phyloP scores from a whole-genome alignment of 2,329 filamentous ascomycete species.

The Endoconidiophora polonica region DNA sequence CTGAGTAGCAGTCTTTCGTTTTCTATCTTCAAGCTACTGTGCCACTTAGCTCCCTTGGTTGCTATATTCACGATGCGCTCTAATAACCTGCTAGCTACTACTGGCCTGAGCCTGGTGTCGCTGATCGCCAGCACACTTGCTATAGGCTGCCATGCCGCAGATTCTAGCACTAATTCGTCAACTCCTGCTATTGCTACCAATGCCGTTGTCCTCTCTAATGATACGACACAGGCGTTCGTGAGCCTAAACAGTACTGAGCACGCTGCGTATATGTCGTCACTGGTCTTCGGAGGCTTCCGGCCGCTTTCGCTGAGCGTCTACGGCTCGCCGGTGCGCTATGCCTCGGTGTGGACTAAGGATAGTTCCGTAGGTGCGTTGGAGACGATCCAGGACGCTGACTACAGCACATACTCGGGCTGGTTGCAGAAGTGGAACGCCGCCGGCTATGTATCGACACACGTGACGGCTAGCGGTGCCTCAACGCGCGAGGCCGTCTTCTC shows the following conservation, averaged over 20 bases:
- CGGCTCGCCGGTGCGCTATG: slow-evolving; percentile 9
- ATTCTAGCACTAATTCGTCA: too few relatives aligned
- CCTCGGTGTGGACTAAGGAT: slow-evolving; percentile 13
- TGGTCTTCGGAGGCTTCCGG: slow-evolving; percentile 12
- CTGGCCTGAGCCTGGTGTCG: not conserved
- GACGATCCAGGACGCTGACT: slow-evolving; percentile 11
- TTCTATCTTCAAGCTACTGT: not conserved
- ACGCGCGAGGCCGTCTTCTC: slow-evolving; percentile 10
- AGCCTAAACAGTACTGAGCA: slow-evolving; percentile 2
- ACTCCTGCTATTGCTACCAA: too few relatives aligned
- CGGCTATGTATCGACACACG: slow-evolving; percentile 13
- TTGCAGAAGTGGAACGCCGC: slow-evolving; percentile 8
- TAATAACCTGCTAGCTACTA: not conserved
- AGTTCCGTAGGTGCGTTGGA: not conserved
- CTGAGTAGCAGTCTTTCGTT: slow-evolving; percentile 1
- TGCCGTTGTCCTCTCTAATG: not conserved
- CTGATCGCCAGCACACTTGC: not conserved
- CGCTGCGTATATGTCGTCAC: not conserved
- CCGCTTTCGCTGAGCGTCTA: slow-evolving; percentile 14
- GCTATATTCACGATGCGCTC: not conserved
- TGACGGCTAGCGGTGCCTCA: slow-evolving; percentile 12
- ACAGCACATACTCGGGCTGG: slow-evolving; percentile 11
- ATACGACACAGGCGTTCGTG: not conserved
- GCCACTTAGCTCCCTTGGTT: not conserved
- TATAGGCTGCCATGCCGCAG: too few relatives aligned